phyloP scores from a whole-genome alignment of 768 basidiomycete genomes.

The Mycena floridula region DNA sequence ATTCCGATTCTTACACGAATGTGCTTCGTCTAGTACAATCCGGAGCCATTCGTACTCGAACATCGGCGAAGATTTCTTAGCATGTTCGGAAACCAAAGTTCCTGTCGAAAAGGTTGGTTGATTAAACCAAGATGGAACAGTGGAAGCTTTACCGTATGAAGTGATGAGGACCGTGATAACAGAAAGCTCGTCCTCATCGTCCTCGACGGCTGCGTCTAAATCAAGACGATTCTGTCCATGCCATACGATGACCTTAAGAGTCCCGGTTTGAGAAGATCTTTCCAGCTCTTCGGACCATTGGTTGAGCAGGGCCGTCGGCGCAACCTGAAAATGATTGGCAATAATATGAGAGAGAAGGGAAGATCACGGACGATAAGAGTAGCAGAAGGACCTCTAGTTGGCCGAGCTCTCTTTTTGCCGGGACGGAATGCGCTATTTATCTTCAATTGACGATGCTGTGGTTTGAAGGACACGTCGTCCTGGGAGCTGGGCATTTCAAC shows the following conservation, averaged over 20 bases:
- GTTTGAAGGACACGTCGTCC: slow-evolving; percentile 16
- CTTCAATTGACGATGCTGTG: slow-evolving; percentile 51
- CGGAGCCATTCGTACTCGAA: slow-evolving; percentile 81
- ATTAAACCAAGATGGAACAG: too few relatives aligned
- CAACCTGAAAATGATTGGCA: too few relatives aligned
- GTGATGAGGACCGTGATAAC: slow-evolving; percentile 80
- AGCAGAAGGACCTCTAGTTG: slow-evolving; percentile 26
- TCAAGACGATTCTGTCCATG: slow-evolving; percentile 85
- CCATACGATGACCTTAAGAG: slow-evolving; percentile 69
- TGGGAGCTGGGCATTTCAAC: slow-evolving; percentile 31
- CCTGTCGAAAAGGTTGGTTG: too few relatives aligned
- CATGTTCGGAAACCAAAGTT: slow-evolving; percentile 79
- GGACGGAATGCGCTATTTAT: slow-evolving; percentile 60
- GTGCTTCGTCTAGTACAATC: slow-evolving; percentile 89
- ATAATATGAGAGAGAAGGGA: too few relatives aligned
- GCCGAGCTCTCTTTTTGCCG: slow-evolving; percentile 23
- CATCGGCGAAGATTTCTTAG: slow-evolving; percentile 56
- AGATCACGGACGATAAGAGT: slow-evolving; percentile 58
- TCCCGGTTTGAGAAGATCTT: slow-evolving; percentile 70
- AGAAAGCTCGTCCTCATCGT: slow-evolving; percentile 35
- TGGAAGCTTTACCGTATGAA: slow-evolving; percentile 90
- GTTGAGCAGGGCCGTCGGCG: slow-evolving; percentile 83
- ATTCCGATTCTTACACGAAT: slow-evolving; percentile 85
- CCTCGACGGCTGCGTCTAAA: slow-evolving; percentile 52
- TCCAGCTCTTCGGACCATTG: slow-evolving; percentile 95